Percentiles rank a stretch among this genome's conserved stretches.
phyloP scores from a whole-genome alignment of 345 rosid genomes.

The Brassica carinata region DNA sequence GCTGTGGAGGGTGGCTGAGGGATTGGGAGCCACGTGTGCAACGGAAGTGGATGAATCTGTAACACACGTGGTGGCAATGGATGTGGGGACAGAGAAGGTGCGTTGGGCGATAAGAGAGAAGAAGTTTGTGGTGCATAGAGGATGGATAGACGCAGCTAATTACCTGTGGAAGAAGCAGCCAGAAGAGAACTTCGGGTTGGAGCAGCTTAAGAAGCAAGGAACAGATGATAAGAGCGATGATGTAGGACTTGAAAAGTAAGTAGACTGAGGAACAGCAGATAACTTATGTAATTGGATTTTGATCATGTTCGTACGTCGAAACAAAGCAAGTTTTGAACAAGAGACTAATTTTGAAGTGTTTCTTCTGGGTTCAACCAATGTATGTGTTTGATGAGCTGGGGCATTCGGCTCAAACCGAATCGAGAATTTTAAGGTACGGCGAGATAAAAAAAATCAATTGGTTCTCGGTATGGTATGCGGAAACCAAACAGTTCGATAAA shows the following conservation, averaged over 20 bases:
- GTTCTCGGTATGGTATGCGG: background rate
- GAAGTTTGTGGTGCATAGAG: slow-evolving; percentile 41
- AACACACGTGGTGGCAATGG: slow-evolving; percentile 44
- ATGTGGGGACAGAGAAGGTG: slow-evolving; percentile 39
- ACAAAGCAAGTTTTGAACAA: background rate
- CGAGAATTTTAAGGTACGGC: background rate
- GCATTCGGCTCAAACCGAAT: background rate
- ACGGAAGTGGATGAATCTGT: slow-evolving; percentile 37
- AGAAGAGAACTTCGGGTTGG: slow-evolving; percentile 44
- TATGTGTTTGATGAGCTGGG: background rate
- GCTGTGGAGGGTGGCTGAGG: slow-evolving; percentile 77
- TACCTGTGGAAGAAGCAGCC: slow-evolving; percentile 44
- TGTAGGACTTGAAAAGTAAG: background rate
- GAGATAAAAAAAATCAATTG: background rate
- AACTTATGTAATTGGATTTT: slow-evolving; percentile 3
- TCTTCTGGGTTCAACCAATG: background rate
- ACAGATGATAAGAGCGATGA: slow-evolving; percentile 19
- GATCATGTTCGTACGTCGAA: background rate
- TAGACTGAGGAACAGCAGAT: slow-evolving; percentile 13
- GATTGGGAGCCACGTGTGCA: slow-evolving; percentile 43
- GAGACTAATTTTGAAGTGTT: background rate
- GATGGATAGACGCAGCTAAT: slow-evolving; percentile 45
- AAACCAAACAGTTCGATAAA: background rate
- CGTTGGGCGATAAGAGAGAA: slow-evolving; percentile 40
- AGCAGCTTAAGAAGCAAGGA: slow-evolving; percentile 36